phyloP scores from a whole-genome alignment of 129 eudicot genomes.

The Flaveria ramosissima region DNA sequence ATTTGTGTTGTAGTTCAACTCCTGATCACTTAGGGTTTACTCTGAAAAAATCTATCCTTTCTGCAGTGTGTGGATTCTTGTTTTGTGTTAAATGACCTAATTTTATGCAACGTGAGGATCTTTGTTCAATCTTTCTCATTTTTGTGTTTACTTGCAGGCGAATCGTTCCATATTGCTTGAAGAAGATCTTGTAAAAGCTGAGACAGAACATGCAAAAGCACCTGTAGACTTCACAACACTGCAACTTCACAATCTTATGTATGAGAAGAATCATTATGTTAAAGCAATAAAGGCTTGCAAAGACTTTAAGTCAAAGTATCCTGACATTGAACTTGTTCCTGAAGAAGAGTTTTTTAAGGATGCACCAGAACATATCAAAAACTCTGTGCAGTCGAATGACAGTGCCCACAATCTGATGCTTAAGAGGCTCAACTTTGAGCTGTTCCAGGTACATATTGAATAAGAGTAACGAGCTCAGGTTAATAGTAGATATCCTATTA shows the following conservation, averaged over 20 bases:
- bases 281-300: conserved; percentile 97
- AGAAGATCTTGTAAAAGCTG: conserved; percentile 90
- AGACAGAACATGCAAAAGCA: conserved; percentile 95
- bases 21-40: not conserved
- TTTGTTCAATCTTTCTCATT: too few relatives aligned
- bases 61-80: not conserved
- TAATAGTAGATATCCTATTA: not conserved
- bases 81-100: conserved; percentile 18
- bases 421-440: conserved; percentile 93
- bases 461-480: conserved; percentile 2
- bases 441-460: conserved; percentile 66
- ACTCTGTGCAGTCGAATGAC: conserved; percentile 54
- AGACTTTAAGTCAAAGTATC: conserved; percentile 92
- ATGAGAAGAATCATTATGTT: conserved; percentile 88
- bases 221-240: conserved; percentile 96
- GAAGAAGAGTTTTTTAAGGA: conserved; percentile 81
- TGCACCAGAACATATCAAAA: conserved; percentile 85
- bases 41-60: not conserved
- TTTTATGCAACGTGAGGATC: too few relatives aligned
- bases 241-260: conserved; percentile 98
- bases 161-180: conserved; percentile 91
- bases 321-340: conserved; percentile 90
- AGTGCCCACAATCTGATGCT: conserved; percentile 82
- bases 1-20: not conserved
- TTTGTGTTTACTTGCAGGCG: conserved; percentile 49